These are phyloP conservation scores for Trichopus zeylanicus DNA, from an alignment of 116 monocot genomes.

Conservation along the genomic window DNA sequence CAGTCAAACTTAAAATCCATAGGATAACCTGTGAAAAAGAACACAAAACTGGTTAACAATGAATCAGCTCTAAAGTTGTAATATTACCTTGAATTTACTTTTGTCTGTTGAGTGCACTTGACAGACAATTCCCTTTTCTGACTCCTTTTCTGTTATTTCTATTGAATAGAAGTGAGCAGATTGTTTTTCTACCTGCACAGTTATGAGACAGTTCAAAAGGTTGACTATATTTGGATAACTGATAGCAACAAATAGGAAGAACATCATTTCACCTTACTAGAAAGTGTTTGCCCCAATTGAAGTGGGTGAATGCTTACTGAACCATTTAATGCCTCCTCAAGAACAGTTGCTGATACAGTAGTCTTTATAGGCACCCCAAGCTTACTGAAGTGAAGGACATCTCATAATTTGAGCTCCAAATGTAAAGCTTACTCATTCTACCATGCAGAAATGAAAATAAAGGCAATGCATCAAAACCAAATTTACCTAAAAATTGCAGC, in stretches of 20 bases:
- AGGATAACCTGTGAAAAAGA: not conserved
- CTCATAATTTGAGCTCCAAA: not conserved
- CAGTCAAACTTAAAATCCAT: not conserved
- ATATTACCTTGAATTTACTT: slow-evolving; percentile 88
- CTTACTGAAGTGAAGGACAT: slow-evolving; percentile 34
- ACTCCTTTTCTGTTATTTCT: slow-evolving; percentile 68
- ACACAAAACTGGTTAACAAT: not conserved
- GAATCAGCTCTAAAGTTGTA: not conserved
- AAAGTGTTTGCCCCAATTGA: slow-evolving; percentile 46
- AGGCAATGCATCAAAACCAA: not conserved
- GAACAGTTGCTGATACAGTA: slow-evolving; percentile 82
- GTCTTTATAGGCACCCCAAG: slow-evolving; percentile 97
- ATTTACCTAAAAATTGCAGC: slow-evolving; percentile 95
- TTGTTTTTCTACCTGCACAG: slow-evolving; percentile 82
- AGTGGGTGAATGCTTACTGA: slow-evolving; percentile 42
- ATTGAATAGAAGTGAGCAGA: slow-evolving; percentile 93
- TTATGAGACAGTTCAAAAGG: slow-evolving; percentile 1
- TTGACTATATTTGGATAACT: not conserved
- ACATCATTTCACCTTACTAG: slow-evolving; percentile 47
- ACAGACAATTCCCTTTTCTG: slow-evolving; percentile 72
- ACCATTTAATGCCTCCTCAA: slow-evolving; percentile 93
- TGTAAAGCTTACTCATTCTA: not conserved
- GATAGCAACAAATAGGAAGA: slow-evolving; percentile 2
- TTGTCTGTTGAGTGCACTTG: slow-evolving; percentile 71
- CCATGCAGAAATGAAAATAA: not conserved